Percentiles rank a stretch among this genome's conserved stretches.
Conservation (phyloP, 1,284 basidiomycete species). For the Xanthoconium separans region DNA sequence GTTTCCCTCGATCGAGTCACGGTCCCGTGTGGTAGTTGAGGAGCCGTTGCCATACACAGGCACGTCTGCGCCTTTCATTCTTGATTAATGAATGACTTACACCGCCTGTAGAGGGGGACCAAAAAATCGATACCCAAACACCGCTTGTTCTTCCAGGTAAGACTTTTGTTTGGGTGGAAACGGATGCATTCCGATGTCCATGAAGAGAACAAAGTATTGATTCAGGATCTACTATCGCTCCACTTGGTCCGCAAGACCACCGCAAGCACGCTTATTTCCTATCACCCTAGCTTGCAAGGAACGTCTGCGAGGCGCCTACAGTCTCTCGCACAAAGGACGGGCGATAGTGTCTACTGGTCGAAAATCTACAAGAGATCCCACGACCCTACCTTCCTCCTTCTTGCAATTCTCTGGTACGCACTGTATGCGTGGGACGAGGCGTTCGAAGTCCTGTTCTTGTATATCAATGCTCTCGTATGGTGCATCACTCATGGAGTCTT, state of each 20-base stretch:
- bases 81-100: not conserved
- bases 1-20: not conserved
- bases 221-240: conserved; percentile 37
- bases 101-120: conserved; percentile 18
- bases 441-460: conserved; percentile 45
- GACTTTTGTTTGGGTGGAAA: not conserved
- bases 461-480: conserved; percentile 46
- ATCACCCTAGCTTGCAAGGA: conserved; percentile 32
- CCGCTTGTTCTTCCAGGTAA: conserved; percentile 39
- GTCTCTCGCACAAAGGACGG: conserved; percentile 33
- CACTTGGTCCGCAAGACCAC: conserved; percentile 39
- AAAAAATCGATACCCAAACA: conserved; percentile 49
- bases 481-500: not conserved
- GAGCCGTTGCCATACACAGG: conserved; percentile 10
- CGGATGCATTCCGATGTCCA: not conserved
- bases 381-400: conserved; percentile 54
- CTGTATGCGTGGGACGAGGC: conserved; percentile 59
- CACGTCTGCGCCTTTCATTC: conserved; percentile 1
- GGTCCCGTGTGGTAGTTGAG: not conserved
- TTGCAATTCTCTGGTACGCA: conserved; percentile 55
- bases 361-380: conserved; percentile 44
- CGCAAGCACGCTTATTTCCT: conserved; percentile 43
- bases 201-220: conserved; percentile 27
- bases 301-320: conserved; percentile 36
- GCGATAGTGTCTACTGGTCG: conserved; percentile 51